Conservation (phyloP, 305 asterid species). For the Fraxinus sp. region DNA sequence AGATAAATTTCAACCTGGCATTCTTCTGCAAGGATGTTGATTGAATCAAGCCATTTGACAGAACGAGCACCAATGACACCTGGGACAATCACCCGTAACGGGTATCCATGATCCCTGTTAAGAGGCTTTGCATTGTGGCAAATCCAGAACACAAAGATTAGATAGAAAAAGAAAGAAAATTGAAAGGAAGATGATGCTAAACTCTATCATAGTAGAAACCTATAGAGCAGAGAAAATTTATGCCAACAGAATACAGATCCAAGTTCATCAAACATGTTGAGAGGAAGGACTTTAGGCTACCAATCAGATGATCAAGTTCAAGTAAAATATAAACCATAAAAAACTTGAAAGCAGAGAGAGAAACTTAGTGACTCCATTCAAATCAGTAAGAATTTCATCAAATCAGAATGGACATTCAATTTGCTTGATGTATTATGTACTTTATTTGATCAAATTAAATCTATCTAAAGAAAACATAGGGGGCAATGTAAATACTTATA, state of each 20-base stretch:
- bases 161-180: conserved; percentile 1
- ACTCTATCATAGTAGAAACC: not conserved
- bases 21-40: conserved; percentile 70
- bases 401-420: not conserved
- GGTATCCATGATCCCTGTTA: conserved; percentile 97
- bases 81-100: conserved; percentile 91
- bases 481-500: not conserved
- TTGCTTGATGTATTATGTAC: not conserved
- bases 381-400: not conserved
- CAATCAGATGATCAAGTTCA: not conserved
- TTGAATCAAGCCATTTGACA: conserved; percentile 91
- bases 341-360: not conserved
- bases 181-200: not conserved
- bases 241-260: not conserved
- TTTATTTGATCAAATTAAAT: not conserved
- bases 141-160: conserved; percentile 10
- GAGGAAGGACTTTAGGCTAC: not conserved
- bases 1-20: conserved; percentile 54
- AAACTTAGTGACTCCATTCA: not conserved
- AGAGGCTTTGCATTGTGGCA: conserved; percentile 46
- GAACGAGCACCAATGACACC: conserved; percentile 98
- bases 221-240: not conserved
- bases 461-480: not conserved
- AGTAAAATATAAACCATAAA: not conserved
- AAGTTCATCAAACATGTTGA: not conserved